Percentiles rank a stretch among this genome's conserved stretches.
phyloP scores from a whole-genome alignment of 257 asterid genomes.

The Solanum appendiculatum region DNA sequence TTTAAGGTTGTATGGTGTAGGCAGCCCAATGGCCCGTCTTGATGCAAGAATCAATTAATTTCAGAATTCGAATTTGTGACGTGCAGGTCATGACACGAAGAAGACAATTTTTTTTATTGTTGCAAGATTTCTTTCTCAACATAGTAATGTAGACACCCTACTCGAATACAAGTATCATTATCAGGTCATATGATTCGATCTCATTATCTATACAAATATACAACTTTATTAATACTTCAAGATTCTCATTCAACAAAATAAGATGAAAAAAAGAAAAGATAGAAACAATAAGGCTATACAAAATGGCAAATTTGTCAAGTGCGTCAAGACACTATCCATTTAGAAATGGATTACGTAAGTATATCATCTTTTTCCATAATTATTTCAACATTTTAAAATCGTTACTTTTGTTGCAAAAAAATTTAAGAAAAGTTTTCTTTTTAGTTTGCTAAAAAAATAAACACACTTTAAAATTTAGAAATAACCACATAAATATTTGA shows the following conservation, averaged over 20 bases:
- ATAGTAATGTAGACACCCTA: background rate
- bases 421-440: background rate
- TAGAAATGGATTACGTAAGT: no score
- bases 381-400: background rate
- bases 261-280: background rate
- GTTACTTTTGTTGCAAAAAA: background rate
- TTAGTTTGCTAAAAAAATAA: background rate
- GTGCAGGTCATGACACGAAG: rapidly evolving
- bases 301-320: background rate
- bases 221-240: no score
- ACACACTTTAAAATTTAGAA: background rate
- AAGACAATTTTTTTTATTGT: no score
- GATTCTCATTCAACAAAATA: background rate
- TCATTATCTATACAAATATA: background rate
- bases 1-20: background rate
- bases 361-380: background rate
- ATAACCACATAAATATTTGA: background rate
- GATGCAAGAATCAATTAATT: background rate
- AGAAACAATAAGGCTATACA: background rate
- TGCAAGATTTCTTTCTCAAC: no score
- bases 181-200: background rate
- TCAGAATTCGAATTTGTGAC: no score
- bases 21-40: background rate
- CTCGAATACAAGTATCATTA: background rate
- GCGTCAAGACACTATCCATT: background rate